Evolutionary conservation across 768 basidiomycete genomes (phyloP).

Genomic region (Panaeolus papilionaceus): DNA sequence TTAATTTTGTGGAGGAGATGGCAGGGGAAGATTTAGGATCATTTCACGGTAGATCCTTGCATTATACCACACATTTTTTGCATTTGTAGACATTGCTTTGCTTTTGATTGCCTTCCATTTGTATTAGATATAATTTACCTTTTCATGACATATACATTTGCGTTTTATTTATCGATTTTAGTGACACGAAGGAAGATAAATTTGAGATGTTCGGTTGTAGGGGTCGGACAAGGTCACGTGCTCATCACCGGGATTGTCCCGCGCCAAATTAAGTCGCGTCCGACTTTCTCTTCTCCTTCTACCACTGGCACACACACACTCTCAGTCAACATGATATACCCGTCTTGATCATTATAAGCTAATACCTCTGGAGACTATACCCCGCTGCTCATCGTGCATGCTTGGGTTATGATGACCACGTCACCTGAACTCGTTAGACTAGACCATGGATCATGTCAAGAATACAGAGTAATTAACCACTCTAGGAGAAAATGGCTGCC

Average conservation of each 20-base stretch:
- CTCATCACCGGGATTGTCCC: background rate
- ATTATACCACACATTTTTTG: background rate
- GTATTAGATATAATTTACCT: conserved; percentile 6
- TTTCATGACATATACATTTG: background rate
- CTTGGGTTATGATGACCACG: background rate
- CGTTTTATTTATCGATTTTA: background rate
- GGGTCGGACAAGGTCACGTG: background rate
- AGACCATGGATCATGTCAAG: conserved; percentile 40
- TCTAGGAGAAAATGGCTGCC: conserved; percentile 35
- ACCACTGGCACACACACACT: background rate
- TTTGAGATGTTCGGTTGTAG: no score
- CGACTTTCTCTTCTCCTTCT: background rate
- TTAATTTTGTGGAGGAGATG: conserved; percentile 67
- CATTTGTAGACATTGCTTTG: background rate
- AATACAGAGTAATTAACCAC: conserved; percentile 61
- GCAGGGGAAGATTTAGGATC: conserved; percentile 56
- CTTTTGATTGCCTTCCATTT: conserved; percentile 5
- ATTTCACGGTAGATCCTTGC: background rate
- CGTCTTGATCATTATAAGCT: background rate
- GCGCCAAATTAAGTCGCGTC: background rate
- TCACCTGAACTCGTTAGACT: conserved; percentile 3
- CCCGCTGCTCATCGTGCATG: background rate
- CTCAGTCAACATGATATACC: background rate
- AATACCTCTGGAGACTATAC: background rate
- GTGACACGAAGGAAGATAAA: no score